These are phyloP conservation scores for Leersia perrieri DNA, from an alignment of 176 grass and related monocot genomes.

Conservation along the genomic window DNA sequence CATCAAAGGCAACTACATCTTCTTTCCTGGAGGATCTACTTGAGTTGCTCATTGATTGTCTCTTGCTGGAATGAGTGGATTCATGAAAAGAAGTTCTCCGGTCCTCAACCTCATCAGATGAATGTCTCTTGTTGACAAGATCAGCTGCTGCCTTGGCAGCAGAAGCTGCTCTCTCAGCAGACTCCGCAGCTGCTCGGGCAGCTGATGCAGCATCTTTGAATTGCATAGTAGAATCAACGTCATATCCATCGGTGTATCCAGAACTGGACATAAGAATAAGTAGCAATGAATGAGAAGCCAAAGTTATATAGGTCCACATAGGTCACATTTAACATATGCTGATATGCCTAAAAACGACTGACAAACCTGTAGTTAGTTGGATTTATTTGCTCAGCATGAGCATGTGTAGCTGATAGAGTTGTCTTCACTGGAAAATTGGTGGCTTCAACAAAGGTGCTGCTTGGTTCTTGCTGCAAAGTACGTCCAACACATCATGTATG, in stretches of 20 bases:
- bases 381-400: slow-evolving; percentile 29
- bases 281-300: slow-evolving; percentile 7
- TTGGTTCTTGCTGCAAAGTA: slow-evolving; percentile 69
- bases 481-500: not conserved
- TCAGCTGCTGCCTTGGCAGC: slow-evolving; percentile 77
- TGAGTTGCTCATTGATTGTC: slow-evolving; percentile 48
- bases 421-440: slow-evolving; percentile 58
- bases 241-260: slow-evolving; percentile 37
- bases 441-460: slow-evolving; percentile 56
- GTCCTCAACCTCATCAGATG: slow-evolving; percentile 13
- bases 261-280: slow-evolving; percentile 24
- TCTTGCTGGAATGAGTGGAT: slow-evolving; percentile 22
- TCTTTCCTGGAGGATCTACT: slow-evolving; percentile 46
- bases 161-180: slow-evolving; percentile 67
- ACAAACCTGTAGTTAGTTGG: slow-evolving; percentile 51
- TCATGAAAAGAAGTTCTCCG: not conserved
- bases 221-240: slow-evolving; percentile 33
- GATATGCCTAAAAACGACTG: not conserved
- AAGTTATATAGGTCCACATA: not conserved
- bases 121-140: slow-evolving; percentile 41
- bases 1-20: slow-evolving; percentile 35
- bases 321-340: not conserved
- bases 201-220: slow-evolving; percentile 85
- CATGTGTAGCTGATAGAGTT: slow-evolving; percentile 21
- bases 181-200: slow-evolving; percentile 75